Evolutionary conservation across 1,284 basidiomycete genomes (phyloP).

Genomic region (Trametes polyzona): DNA sequence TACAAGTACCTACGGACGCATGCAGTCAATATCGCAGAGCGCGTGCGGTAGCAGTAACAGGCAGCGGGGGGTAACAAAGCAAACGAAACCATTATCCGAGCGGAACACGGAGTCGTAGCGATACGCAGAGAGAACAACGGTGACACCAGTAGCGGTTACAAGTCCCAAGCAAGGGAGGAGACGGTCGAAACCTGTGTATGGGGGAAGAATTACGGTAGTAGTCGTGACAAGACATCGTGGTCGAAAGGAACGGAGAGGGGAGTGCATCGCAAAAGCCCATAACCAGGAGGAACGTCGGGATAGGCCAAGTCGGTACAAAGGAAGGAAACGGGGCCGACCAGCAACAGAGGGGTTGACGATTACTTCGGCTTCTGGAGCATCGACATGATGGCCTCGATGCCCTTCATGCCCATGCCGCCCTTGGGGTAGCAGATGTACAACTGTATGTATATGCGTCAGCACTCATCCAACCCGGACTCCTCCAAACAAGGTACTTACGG

Average conservation of each 20-base stretch:
- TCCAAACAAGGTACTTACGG: constrained; percentile 30
- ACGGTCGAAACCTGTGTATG: neutral
- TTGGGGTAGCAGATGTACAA: constrained; percentile 39
- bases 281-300: neutral
- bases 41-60: neutral
- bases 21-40: neutral
- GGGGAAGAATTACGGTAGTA: neutral
- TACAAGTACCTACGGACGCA: neutral
- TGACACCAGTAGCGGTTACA: too few relatives aligned
- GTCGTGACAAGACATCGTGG: neutral
- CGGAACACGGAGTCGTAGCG: too few relatives aligned
- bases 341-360: neutral
- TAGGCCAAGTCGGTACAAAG: neutral
- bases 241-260: neutral
- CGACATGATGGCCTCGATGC: constrained; percentile 44
- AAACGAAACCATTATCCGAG: neutral
- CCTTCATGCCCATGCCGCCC: constrained; percentile 37
- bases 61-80: neutral
- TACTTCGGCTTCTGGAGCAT: constrained; percentile 41
- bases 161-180: neutral
- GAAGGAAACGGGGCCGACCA: neutral
- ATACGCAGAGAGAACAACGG: neutral
- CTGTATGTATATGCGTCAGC: constrained; percentile 16
- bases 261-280: neutral
- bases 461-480: neutral